Percentiles rank a stretch among this genome's conserved stretches.
Evolutionary conservation across 805 yeast genomes (phyloP).

Genomic region (Cyberlindnera xishuangbannaensis): DNA sequence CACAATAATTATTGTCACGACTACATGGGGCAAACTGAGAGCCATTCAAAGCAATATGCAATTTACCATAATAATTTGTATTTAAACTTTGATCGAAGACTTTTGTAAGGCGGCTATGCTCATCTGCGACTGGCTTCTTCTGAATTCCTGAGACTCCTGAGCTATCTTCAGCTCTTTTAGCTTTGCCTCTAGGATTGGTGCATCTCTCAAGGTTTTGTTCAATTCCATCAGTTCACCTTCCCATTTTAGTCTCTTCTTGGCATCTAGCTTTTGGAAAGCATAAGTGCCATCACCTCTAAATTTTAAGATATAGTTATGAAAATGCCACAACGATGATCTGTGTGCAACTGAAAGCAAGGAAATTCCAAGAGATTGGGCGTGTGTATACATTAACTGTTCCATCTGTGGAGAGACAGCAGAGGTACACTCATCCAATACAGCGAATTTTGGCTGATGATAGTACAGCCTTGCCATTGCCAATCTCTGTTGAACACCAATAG

Average conservation of each 20-base stretch:
- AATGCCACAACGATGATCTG: slow-evolving; percentile 88
- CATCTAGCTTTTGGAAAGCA: slow-evolving; percentile 57
- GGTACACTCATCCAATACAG: slow-evolving; percentile 93
- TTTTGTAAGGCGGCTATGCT: too few relatives aligned
- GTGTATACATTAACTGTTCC: slow-evolving; percentile 83
- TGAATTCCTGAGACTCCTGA: slow-evolving; percentile 29
- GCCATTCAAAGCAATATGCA: too few relatives aligned
- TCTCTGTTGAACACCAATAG: slow-evolving; percentile 89
- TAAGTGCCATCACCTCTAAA: slow-evolving; percentile 83
- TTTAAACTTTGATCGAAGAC: too few relatives aligned
- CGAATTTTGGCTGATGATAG: slow-evolving; percentile 88
- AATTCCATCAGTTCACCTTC: slow-evolving; percentile 73
- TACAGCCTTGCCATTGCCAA: slow-evolving; percentile 90
- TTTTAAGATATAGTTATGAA: slow-evolving; percentile 75
- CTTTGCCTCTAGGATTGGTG: slow-evolving; percentile 60
- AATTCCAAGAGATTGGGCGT: slow-evolving; percentile 73
- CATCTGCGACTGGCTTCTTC: slow-evolving; percentile 26
- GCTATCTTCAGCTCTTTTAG: slow-evolving; percentile 58
- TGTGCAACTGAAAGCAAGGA: slow-evolving; percentile 89
- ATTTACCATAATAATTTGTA: too few relatives aligned
- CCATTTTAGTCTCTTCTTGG: slow-evolving; percentile 61
- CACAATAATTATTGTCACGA: too few relatives aligned
- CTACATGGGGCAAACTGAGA: too few relatives aligned
- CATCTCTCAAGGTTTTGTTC: slow-evolving; percentile 66
- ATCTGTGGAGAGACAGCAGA: slow-evolving; percentile 88